Conservation (phyloP, 257 asterid genomes). For the Misopates orontium region DNA sequence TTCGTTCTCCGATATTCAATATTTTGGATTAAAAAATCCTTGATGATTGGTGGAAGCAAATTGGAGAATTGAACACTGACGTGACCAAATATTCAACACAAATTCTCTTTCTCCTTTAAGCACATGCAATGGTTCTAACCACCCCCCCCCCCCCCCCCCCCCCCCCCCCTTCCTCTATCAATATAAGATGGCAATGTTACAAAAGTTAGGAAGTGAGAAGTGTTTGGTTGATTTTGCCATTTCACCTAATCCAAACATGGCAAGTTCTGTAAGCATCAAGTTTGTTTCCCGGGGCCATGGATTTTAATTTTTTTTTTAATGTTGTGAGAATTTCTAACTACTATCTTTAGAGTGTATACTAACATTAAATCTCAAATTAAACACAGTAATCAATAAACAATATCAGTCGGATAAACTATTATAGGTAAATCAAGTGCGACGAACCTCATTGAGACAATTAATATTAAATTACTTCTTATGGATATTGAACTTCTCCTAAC, state of each 20-base stretch:
- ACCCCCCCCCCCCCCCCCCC: not conserved
- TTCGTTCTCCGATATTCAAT: not conserved
- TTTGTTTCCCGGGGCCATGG: too few species aligned
- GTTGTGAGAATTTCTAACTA: too few species aligned
- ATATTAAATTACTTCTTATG: too few species aligned
- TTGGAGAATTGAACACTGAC: slow-evolving; percentile 22
- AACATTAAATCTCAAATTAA: too few species aligned
- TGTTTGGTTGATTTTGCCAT: slow-evolving; percentile 31
- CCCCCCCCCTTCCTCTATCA: not conserved
- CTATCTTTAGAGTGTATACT: too few species aligned
- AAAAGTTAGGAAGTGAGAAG: not conserved
- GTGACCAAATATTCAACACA: slow-evolving; percentile 24
- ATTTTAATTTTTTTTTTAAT: too few species aligned
- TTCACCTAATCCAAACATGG: slow-evolving; percentile 30
- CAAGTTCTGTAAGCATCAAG: not conserved
- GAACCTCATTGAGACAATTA: too few species aligned
- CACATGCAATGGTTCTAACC: slow-evolving; percentile 36
- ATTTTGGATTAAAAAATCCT: not conserved
- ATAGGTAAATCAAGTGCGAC: too few species aligned
- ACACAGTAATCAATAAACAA: too few species aligned
- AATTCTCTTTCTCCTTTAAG: slow-evolving; percentile 23
- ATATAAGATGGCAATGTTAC: slow-evolving; percentile 9
- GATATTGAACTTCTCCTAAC: too few species aligned
- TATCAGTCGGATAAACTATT: too few species aligned
- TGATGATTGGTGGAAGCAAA: slow-evolving; percentile 16